Base-by-base conservation (phyloP, 306 rosid species). In the Mimosa bimucronata region DNA sequence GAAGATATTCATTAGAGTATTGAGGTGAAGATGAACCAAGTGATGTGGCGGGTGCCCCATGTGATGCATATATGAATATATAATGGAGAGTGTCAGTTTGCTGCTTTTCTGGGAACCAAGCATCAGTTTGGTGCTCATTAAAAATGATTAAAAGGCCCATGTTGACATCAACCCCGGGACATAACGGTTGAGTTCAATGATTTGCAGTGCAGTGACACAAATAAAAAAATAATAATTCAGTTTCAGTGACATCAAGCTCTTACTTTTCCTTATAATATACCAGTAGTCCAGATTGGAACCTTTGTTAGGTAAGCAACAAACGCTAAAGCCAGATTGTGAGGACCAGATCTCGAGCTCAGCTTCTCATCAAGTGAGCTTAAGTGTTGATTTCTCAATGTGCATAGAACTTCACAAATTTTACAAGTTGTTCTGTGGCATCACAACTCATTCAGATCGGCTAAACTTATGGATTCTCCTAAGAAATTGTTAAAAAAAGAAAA, bases 91-190 rank as follows among this genome's bases (percentile, higher is more conserved):
- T 21, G 34, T 14, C 37, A 55, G 25, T 53, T 6, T 74, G 66
- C 67, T 34, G 9, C 67, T 53, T 53, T 74, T 74, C 8, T 21
- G 78, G 68, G 78, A 37, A 74, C 78, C 31, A 74, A 34, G 25
- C 18, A 57, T 23, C 61, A 38, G 52, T 25, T 74, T 37, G 69
- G 68, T 23, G 15, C 15, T 57, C 5, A 23, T 15, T 8, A 74
- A 38, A 38, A 74, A 74, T 58, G 55, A 74, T 55, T 38, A 74
- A 62, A 65, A 29, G 12, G 53, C 7, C 30, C 34, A 1, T 37
- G 30, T 40, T 25, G n/a, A 42, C 53, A 23, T 41, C n/a, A 41
- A 41, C 10, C n/a, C 45, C 9, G 5, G 21, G 37, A 42, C 34
- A 25, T 25, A 67, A 1, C n/a, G 55, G 21, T 37, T 42, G 55